A percentile compares a stretch with the other conserved stretches of the same genome.
Conservation (phyloP, 2,329 filamentous ascomycete genomes). For the Penicillium thymicola region DNA sequence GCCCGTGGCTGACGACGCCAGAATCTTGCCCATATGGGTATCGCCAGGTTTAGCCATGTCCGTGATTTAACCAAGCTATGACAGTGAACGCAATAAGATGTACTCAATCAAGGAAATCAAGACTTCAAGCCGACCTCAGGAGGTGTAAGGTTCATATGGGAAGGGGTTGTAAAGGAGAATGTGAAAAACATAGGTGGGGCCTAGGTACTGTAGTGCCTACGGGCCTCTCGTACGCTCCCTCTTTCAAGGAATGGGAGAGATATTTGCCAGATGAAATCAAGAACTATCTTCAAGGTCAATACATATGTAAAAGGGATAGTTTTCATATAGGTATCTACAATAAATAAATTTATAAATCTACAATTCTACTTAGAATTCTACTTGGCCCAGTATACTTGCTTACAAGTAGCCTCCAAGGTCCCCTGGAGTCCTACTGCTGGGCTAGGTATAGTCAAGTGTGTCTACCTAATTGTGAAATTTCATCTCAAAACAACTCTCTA, state of each 20-base stretch:
- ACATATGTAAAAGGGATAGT: neutral
- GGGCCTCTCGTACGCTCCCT: too few species aligned
- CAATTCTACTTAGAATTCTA: neutral
- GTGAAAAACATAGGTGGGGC: neutral
- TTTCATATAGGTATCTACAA: neutral
- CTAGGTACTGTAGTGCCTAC: neutral
- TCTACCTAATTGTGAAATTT: neutral
- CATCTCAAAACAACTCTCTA: neutral
- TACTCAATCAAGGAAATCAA: neutral
- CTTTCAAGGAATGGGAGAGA: neutral
- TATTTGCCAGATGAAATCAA: neutral
- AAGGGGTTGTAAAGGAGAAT: neutral
- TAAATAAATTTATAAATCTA: neutral
- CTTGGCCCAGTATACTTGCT: neutral
- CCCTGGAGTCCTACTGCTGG: neutral
- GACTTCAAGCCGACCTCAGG: neutral
- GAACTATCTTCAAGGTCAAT: neutral
- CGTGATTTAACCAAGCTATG: neutral
- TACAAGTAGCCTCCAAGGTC: neutral
- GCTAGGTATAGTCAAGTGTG: neutral
- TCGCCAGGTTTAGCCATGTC: conserved; percentile 19
- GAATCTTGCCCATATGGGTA: conserved; percentile 19
- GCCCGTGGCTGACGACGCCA: conserved; percentile 56
- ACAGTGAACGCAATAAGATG: neutral
- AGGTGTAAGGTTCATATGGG: neutral